Conservation (phyloP, 1,284 basidiomycete species). For the Fistulinella cinereoalba region DNA sequence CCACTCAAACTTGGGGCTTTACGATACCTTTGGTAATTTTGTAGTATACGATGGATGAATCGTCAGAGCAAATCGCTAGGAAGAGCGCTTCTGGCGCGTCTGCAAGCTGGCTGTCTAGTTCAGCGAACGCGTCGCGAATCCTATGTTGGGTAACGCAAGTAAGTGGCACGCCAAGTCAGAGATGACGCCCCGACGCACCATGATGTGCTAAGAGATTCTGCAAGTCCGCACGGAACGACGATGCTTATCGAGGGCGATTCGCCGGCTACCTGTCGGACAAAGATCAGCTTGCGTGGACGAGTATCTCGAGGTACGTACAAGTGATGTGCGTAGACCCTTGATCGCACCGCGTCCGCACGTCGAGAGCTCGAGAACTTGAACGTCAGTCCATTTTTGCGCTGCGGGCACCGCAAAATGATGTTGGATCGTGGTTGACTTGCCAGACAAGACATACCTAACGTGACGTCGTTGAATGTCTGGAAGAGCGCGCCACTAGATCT, state of each 20-base stretch:
- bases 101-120: slow-evolving; percentile 34
- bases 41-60: slow-evolving; percentile 80
- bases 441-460: slow-evolving; percentile 40
- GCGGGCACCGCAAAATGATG: background rate
- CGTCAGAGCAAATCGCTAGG: slow-evolving; percentile 69
- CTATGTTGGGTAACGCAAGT: slow-evolving; percentile 32
- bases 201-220: slow-evolving; percentile 59
- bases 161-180: slow-evolving; percentile 39
- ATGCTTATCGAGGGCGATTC: slow-evolving; percentile 34
- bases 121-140: slow-evolving; percentile 55
- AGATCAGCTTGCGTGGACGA: no score
- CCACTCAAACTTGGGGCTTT: slow-evolving; percentile 58
- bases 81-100: slow-evolving; percentile 47
- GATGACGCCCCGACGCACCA: slow-evolving; percentile 32
- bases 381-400: slow-evolving; percentile 71
- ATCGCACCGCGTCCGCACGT: slow-evolving; percentile 56
- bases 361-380: slow-evolving; percentile 60
- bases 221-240: slow-evolving; percentile 66
- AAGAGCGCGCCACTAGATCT: slow-evolving; percentile 48
- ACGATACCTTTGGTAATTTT: slow-evolving; percentile 72
- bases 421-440: background rate
- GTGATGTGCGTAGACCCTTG: slow-evolving; percentile 53
- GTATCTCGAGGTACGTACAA: slow-evolving; percentile 44
- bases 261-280: no score
- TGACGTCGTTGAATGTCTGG: slow-evolving; percentile 61